These are phyloP conservation scores for Lonicera japonica DNA, from an alignment of 129 eudicot species.

Conservation along the genomic window DNA sequence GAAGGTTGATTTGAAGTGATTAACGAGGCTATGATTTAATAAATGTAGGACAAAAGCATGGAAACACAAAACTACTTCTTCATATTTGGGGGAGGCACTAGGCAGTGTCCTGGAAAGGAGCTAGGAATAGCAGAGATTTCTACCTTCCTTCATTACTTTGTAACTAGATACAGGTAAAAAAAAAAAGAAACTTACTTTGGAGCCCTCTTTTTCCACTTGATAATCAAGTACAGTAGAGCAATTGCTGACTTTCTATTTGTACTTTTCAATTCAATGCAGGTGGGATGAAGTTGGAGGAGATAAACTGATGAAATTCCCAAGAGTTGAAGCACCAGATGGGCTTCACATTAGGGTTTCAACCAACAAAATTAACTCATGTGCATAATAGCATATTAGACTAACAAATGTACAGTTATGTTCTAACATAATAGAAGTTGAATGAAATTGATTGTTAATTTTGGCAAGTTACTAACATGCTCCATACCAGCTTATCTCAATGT, in stretches of 20 bases:
- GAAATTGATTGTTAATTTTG: not conserved
- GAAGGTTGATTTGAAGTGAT: not conserved
- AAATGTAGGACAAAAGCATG: conserved; percentile 54
- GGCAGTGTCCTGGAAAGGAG: conserved; percentile 93
- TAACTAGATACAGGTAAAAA: conserved; percentile 67
- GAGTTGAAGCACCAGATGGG: conserved; percentile 98
- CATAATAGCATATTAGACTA: conserved; percentile 33
- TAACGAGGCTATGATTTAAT: not conserved
- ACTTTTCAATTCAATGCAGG: conserved; percentile 28
- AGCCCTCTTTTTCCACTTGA: not conserved
- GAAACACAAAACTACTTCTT: conserved; percentile 59
- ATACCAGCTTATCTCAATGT: not conserved
- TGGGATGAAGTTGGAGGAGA: conserved; percentile 97
- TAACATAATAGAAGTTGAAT: conserved; percentile 24
- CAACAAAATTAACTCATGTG: conserved; percentile 27
- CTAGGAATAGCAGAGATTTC: conserved; percentile 88
- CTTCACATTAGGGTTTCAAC: conserved; percentile 68
- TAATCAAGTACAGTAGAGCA: not conserved
- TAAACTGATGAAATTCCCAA: conserved; percentile 81
- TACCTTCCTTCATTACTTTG: conserved; percentile 80
- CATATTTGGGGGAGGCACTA: conserved; percentile 90
- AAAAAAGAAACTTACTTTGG: not conserved
- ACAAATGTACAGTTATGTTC: conserved; percentile 30
- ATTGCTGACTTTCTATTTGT: not conserved
- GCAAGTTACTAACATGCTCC: not conserved